phyloP scores from a whole-genome alignment of 2,329 filamentous ascomycete genomes.

The Aspergillus luchuensis region DNA sequence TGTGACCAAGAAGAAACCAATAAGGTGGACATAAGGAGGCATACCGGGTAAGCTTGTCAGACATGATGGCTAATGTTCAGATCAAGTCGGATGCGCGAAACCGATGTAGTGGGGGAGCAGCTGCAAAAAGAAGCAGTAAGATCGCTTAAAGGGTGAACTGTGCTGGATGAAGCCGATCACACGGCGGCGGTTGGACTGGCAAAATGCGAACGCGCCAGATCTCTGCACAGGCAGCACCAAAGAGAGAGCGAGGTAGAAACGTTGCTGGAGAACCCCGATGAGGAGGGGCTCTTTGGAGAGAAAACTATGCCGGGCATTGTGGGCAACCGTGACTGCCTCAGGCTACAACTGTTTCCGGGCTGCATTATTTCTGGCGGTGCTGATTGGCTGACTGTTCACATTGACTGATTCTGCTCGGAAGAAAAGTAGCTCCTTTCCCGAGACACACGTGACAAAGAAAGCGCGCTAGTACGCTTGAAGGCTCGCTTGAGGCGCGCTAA shows the following conservation, averaged over 20 bases:
- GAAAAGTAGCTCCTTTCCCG: constrained; percentile 12
- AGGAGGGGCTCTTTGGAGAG: constrained; percentile 26
- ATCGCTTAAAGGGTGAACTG: constrained; percentile 1
- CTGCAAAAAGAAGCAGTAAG: constrained; percentile 14
- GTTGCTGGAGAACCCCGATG: constrained; percentile 20
- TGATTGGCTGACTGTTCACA: constrained; percentile 21
- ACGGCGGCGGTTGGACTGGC: constrained; percentile 20
- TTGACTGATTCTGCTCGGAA: constrained; percentile 15
- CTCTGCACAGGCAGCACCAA: constrained; percentile 22
- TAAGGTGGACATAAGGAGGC: constrained; percentile 29
- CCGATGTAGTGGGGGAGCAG: constrained; percentile 10
- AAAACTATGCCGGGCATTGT: constrained; percentile 31
- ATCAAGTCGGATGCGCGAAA: constrained; percentile 8
- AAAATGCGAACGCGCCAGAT: constrained; percentile 18
- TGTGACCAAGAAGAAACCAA: constrained; percentile 2
- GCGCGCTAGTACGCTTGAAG: constrained; percentile 22
- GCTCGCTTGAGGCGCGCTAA: constrained; percentile 25
- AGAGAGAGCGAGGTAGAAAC: constrained; percentile 15
- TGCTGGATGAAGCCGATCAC: constrained; percentile 13
- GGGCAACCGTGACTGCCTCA: constrained; percentile 25
- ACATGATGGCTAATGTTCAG: constrained; percentile 61
- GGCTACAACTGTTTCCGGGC: constrained; percentile 10
- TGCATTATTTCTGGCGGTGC: constrained; percentile 22
- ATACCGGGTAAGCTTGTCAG: constrained; percentile 93
- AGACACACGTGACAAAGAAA: constrained; percentile 18